Evolutionary conservation across 139 green algal species (phyloP).

Genomic region (Gonium pectorale): DNA sequence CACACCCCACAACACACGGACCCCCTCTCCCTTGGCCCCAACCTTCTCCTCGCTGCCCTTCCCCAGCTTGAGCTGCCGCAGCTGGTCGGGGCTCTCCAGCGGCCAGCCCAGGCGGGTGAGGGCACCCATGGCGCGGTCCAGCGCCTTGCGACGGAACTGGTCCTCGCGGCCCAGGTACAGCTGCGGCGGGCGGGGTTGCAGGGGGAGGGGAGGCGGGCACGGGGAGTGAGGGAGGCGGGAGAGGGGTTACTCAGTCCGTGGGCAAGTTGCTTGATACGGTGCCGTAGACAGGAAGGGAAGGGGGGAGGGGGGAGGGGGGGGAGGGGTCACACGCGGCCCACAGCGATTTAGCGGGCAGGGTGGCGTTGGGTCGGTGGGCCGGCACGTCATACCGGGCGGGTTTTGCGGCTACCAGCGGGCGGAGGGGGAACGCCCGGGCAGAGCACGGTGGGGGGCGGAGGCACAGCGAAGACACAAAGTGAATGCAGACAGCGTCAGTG

Average conservation of each 20-base stretch:
- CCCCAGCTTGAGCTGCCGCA: slow-evolving; percentile 45
- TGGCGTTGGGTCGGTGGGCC: too few relatives aligned
- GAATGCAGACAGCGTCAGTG: too few relatives aligned
- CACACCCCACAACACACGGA: background rate
- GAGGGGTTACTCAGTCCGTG: background rate
- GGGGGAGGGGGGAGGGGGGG: background rate
- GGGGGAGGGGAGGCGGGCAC: background rate
- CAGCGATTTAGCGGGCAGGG: too few relatives aligned
- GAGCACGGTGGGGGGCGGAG: too few relatives aligned
- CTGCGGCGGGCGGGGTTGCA: background rate
- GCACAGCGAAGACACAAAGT: too few relatives aligned
- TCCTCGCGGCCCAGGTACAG: slow-evolving; percentile 55
- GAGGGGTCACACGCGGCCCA: too few relatives aligned
- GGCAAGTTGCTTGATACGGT: background rate
- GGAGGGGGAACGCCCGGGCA: too few relatives aligned
- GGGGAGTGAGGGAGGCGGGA: background rate
- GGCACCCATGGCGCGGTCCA: slow-evolving; percentile 34
- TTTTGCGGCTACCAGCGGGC: too few relatives aligned
- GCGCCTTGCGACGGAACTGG: slow-evolving; percentile 70
- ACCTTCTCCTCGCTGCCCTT: slow-evolving; percentile 45
- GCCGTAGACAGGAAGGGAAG: background rate
- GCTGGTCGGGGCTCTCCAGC: slow-evolving; percentile 44
- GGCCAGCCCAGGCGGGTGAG: slow-evolving; percentile 37
- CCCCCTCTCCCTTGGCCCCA: background rate
- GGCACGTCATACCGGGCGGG: too few relatives aligned